These are phyloP conservation scores for Puccinia horiana DNA, from an alignment of 1,284 basidiomycete species.

Conservation along the genomic window DNA sequence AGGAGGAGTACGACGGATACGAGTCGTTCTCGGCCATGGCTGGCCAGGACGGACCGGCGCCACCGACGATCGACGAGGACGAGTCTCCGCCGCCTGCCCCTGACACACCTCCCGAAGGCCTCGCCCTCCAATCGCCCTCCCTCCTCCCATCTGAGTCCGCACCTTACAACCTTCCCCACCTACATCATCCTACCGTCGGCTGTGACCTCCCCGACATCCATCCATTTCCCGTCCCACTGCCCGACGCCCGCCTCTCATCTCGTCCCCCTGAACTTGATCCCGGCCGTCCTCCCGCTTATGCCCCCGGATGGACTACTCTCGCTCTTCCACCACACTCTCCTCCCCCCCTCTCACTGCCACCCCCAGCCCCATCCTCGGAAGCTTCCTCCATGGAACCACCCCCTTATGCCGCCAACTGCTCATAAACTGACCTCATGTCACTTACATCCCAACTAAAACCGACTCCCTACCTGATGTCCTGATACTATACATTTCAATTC, in stretches of 20 bases:
- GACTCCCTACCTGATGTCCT: too few species aligned
- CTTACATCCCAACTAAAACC: too few species aligned
- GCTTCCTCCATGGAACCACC: background rate
- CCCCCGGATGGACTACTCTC: background rate
- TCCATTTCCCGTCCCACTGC: background rate
- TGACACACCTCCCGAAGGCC: conserved; percentile 40
- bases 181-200: background rate
- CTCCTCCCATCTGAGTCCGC: background rate
- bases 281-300: background rate
- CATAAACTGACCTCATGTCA: too few species aligned
- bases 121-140: background rate
- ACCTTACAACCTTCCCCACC: background rate
- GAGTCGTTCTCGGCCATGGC: conserved; percentile 28
- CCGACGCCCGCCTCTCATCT: background rate
- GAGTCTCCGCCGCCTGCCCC: conserved; percentile 44
- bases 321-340: background rate
- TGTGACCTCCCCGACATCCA: background rate
- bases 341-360: background rate
- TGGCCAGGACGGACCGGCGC: conserved; percentile 36
- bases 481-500: too few species aligned
- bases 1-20: conserved; percentile 48
- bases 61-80: conserved; percentile 48
- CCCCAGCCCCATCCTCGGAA: background rate
- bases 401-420: conserved; percentile 8
- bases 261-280: background rate